Base-by-base conservation (phyloP, 768 basidiomycete species). In the Hemileccinum rubropunctum region DNA sequence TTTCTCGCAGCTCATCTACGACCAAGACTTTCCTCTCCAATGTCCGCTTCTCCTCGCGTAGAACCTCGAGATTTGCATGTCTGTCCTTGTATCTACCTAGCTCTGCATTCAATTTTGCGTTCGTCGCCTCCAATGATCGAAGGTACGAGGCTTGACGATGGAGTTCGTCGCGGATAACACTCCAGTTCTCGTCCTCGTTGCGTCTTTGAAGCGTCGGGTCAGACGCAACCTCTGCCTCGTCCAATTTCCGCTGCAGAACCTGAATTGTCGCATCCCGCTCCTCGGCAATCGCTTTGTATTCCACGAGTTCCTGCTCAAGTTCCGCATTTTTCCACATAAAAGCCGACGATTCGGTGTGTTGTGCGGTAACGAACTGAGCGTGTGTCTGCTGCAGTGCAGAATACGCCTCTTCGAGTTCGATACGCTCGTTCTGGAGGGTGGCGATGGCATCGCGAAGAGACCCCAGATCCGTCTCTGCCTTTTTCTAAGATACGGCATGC, bases 41-140 rank as follows among this genome's bases (percentile, higher is more conserved):
- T 0, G 75, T 74, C 6, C 81, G 73, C 53, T 90, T 89, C 67
- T 91, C 86, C 62, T 91, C 90, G 28, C 78, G 73, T 32, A 92
- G 61, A 3, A 91, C 82, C 51, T 88, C 87, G 3, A 87, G 68
- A 54, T 79, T 83, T 7, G 73, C 67, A n/a, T 82, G 72, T 1
- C 78, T 72, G 52, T 81, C 81, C 30, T 79, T 74, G 14, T 88
- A 72, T 11, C 72, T 55, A 6, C 64, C 64, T 14, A 89, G 57
- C 57, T 91, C 86, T 0, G 73, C 60, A 3, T 62, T 74, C 46
- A 88, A 66, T 52, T 74, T 78, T 1, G 76, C 67, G 52, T 90
- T 90, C 3, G 73, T 72, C 6, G 71, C 59, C 61, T 91, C 87
- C 0, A 91, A 70, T 0, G 70, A 73, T 0, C 80, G 78, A 40